Evolutionary conservation across 2,329 filamentous ascomycete genomes (phyloP).

Genomic region (Grosmannia clavigera): DNA sequence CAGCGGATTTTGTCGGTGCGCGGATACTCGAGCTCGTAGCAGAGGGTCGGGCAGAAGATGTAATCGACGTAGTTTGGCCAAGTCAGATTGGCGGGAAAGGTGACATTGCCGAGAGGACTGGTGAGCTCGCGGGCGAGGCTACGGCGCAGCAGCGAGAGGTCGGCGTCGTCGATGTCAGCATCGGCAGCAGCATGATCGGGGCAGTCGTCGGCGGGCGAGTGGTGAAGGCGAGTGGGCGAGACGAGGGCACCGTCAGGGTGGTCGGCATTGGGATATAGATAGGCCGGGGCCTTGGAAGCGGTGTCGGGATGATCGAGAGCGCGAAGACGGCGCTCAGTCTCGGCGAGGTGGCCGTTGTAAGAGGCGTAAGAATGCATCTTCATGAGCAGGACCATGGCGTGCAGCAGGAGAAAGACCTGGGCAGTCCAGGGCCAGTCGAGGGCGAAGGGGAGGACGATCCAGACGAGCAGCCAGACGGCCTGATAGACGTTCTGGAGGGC

Average conservation of each 20-base stretch:
- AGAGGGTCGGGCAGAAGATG: constrained; percentile 84
- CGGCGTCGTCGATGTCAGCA: constrained; percentile 17
- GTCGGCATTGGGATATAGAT: constrained; percentile 59
- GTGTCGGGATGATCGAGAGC: constrained; percentile 68
- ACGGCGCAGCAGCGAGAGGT: constrained; percentile 61
- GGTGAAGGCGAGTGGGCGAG: constrained; percentile 14
- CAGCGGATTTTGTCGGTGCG: constrained; percentile 34
- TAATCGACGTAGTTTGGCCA: constrained; percentile 75
- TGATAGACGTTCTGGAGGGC: constrained; percentile 75
- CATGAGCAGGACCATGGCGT: constrained; percentile 88
- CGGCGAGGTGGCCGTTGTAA: constrained; percentile 90
- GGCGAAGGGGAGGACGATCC: constrained; percentile 75
- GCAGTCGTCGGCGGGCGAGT: constrained; percentile 9
- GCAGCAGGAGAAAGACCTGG: constrained; percentile 86
- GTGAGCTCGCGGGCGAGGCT: constrained; percentile 84
- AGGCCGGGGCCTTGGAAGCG: constrained; percentile 55
- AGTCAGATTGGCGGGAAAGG: constrained; percentile 82
- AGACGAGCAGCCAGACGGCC: constrained; percentile 62
- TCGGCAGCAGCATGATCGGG: neutral
- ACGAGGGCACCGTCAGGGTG: constrained; percentile 32
- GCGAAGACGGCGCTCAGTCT: constrained; percentile 69
- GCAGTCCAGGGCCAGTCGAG: constrained; percentile 93
- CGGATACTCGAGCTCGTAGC: constrained; percentile 95
- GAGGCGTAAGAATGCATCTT: constrained; percentile 99
- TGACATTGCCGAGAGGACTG: constrained; percentile 77